These are phyloP conservation scores for Coemansia sp. DNA, from an alignment of 192 early-diverging fungal genomes.

Conservation along the genomic window DNA sequence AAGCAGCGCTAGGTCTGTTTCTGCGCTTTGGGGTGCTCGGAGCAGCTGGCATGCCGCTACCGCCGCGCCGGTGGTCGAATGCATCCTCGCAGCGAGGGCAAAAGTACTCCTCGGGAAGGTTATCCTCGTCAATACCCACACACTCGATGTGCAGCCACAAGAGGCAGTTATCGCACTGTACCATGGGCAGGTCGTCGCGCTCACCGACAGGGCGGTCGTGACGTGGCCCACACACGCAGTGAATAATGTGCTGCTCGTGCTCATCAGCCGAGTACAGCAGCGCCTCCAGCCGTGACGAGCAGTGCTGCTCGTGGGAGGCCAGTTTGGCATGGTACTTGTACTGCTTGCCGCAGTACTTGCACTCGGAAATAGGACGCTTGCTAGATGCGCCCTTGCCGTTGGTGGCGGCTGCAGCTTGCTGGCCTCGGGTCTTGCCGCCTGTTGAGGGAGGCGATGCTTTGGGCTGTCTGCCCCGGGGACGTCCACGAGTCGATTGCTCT, in stretches of 20 bases:
- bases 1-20: conserved; percentile 1
- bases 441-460: background rate
- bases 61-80: background rate
- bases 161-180: conserved; percentile 72
- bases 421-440: background rate
- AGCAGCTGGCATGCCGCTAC: background rate
- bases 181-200: conserved; percentile 59
- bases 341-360: conserved; percentile 62
- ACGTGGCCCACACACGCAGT: conserved; percentile 50
- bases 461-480: conserved; percentile 15
- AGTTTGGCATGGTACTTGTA: conserved; percentile 64
- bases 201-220: conserved; percentile 37
- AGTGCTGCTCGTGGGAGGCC: conserved; percentile 59
- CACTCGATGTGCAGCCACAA: conserved; percentile 73
- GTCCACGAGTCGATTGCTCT: conserved; percentile 20
- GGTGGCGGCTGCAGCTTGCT: background rate
- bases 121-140: conserved; percentile 58
- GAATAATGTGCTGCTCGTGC: conserved; percentile 53
- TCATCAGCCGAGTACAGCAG: conserved; percentile 53
- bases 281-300: conserved; percentile 55
- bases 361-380: conserved; percentile 46
- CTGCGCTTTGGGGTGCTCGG: conserved; percentile 26
- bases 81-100: conserved; percentile 55
- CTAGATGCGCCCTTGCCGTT: conserved; percentile 4
- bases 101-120: conserved; percentile 60